phyloP scores from a whole-genome alignment of 2,329 filamentous ascomycete genomes.

The Colletotrichum sp. region DNA sequence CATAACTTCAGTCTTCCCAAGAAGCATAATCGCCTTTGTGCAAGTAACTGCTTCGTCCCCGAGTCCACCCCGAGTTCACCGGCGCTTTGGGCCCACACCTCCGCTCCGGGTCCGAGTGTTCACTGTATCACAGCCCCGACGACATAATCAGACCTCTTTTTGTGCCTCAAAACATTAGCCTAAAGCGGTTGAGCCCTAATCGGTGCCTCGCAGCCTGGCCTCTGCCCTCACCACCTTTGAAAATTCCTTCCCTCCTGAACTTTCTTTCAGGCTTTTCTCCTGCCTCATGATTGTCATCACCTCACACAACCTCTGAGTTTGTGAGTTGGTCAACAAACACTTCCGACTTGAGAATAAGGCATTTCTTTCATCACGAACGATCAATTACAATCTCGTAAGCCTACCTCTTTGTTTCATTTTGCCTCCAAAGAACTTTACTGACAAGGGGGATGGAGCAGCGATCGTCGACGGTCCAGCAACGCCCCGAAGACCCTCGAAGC shows the following conservation, averaged over 20 bases:
- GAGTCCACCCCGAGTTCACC: neutral
- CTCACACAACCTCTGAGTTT: neutral
- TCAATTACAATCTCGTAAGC: no score
- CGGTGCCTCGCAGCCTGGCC: neutral
- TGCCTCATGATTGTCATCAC: neutral
- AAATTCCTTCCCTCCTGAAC: neutral
- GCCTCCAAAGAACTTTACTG: neutral
- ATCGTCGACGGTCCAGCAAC: neutral
- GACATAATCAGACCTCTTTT: neutral
- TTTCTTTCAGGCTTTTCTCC: neutral
- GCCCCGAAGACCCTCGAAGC: neutral
- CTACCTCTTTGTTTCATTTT: no score
- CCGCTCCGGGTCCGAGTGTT: neutral
- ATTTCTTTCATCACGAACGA: neutral
- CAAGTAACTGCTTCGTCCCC: neutral
- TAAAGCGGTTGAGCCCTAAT: neutral
- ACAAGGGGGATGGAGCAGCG: neutral
- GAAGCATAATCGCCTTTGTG: neutral
- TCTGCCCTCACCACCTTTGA: neutral
- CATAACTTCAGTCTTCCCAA: neutral
- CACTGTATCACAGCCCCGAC: neutral
- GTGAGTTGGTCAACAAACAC: neutral
- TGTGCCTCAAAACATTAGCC: neutral
- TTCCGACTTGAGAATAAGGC: neutral
- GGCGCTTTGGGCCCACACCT: neutral